phyloP scores from a whole-genome alignment of 352 stramenopile genomes.

The Phytophthora fragariae region DNA sequence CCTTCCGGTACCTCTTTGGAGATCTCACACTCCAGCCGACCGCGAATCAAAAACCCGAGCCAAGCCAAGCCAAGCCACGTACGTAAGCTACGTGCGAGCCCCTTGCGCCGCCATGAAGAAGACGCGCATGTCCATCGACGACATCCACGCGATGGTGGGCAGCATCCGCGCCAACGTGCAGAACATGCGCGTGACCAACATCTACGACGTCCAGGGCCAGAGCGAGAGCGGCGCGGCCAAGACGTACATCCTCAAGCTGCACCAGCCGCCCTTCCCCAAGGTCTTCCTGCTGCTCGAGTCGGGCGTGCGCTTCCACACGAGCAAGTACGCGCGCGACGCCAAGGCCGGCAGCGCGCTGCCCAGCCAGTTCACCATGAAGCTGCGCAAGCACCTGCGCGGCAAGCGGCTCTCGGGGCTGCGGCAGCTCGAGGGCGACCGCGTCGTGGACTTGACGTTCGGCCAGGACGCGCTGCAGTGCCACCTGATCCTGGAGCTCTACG shows the following conservation, averaged over 20 bases:
- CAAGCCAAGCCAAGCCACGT: conserved; percentile 4
- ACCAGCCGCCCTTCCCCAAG: conserved; percentile 91
- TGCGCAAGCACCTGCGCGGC: conserved; percentile 97
- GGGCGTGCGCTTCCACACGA: conserved; percentile 97
- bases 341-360: conserved; percentile 81
- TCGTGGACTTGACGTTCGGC: conserved; percentile 97
- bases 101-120: conserved; percentile 76
- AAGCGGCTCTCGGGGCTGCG: conserved; percentile 93
- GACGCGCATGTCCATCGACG: conserved; percentile 89
- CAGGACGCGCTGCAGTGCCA: conserved; percentile 90
- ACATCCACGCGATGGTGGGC: conserved; percentile 89
- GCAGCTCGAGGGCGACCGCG: conserved; percentile 96
- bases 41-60: background rate
- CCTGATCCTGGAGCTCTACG: conserved; percentile 98
- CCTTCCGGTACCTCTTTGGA: background rate
- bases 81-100: background rate
- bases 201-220: conserved; percentile 93
- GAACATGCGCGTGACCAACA: conserved; percentile 95
- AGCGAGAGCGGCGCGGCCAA: conserved; percentile 90
- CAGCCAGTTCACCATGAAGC: conserved; percentile 97
- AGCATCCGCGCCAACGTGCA: conserved; percentile 88
- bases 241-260: conserved; percentile 95
- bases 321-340: conserved; percentile 83
- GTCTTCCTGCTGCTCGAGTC: conserved; percentile 97
- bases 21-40: conserved; percentile 5